A percentile compares a stretch with the other conserved stretches of the same genome.
phyloP scores from a whole-genome alignment of 1,284 basidiomycete genomes.

The Trichosporon sp. region DNA sequence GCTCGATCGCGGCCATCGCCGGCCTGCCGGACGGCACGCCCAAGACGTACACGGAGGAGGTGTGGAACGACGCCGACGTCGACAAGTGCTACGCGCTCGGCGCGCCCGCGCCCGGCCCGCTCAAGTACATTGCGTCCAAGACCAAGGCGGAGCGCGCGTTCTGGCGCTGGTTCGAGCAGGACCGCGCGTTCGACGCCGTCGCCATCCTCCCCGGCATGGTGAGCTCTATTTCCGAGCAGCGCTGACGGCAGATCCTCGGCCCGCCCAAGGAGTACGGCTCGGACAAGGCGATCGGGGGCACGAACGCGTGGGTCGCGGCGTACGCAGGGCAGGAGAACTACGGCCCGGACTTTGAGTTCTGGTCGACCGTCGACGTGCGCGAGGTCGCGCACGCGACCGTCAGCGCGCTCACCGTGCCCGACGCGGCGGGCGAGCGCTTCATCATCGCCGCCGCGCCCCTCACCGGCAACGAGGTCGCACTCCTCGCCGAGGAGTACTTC shows the following conservation, averaged over 20 bases:
- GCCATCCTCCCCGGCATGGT: conserved; percentile 10
- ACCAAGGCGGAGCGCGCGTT: conserved; percentile 32
- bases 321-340: background rate
- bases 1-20: conserved; percentile 1
- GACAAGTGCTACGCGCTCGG: conserved; percentile 7
- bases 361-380: conserved; percentile 12
- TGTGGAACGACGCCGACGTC: conserved; percentile 59
- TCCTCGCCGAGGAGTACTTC: conserved; percentile 4
- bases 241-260: conserved; percentile 1
- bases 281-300: conserved; percentile 1
- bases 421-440: conserved; percentile 60
- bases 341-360: background rate
- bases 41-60: conserved; percentile 28
- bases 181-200: conserved; percentile 12
- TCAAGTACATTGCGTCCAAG: conserved; percentile 23
- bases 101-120: background rate
- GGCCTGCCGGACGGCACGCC: background rate
- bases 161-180: conserved; percentile 27
- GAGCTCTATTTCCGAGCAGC: background rate
- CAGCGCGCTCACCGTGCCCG: background rate
- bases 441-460: conserved; percentile 51
- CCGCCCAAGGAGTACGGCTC: conserved; percentile 4
- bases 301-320: background rate
- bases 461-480: conserved; percentile 30
- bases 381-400: conserved; percentile 12